Conservation (phyloP, 441 rosid species). For the Pelargonium fulgidum region DNA sequence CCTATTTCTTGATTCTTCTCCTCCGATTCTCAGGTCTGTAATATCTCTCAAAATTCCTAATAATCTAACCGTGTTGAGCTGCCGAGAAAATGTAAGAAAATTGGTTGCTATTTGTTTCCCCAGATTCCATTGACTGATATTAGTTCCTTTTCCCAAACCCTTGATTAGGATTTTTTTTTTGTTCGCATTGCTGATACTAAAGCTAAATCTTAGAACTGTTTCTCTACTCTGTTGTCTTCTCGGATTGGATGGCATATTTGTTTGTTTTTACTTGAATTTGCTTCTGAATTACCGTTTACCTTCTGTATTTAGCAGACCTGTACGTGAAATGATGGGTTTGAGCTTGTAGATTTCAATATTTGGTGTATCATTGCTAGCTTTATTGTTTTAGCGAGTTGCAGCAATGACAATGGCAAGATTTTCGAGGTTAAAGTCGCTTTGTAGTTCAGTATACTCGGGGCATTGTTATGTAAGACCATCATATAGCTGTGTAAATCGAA, state of each 20-base stretch:
- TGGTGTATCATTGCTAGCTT: neutral
- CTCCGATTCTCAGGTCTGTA: constrained; percentile 2
- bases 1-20: neutral
- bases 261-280: neutral
- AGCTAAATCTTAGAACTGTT: neutral
- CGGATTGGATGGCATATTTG: neutral
- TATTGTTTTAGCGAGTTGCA: constrained; percentile 9
- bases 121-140: too few species aligned
- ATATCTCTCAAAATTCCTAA: neutral
- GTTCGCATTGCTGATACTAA: neutral
- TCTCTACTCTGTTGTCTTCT: neutral
- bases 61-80: neutral
- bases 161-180: neutral
- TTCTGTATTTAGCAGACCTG: neutral
- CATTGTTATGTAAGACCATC: constrained; percentile 22
- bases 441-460: constrained; percentile 24
- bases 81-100: neutral
- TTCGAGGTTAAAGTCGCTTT: constrained; percentile 34
- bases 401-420: constrained; percentile 40
- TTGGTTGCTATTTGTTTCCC: too few species aligned
- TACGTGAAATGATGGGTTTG: neutral
- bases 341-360: constrained; percentile 8
- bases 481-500: constrained; percentile 14
- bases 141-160: neutral
- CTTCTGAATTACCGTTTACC: neutral